These are phyloP conservation scores for Phaeosphaeriaceae sp. DNA, from an alignment of 2,329 filamentous ascomycete species.

Conservation along the genomic window DNA sequence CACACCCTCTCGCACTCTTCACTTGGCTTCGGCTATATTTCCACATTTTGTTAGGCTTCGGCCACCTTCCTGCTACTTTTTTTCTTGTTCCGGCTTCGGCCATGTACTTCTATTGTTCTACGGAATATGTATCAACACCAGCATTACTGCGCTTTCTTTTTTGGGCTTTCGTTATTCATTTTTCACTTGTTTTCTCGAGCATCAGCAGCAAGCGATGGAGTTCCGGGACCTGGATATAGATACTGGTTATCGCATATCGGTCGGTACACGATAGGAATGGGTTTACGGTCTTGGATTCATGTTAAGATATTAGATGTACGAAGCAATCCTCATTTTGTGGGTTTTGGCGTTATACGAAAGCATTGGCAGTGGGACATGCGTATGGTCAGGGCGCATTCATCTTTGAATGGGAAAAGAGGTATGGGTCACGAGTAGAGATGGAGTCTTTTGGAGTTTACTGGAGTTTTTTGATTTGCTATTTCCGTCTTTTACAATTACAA, in stretches of 20 bases:
- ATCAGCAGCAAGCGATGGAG: slow-evolving; percentile 21
- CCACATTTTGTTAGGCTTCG: not conserved
- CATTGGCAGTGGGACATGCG: too few relatives aligned
- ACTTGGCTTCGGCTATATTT: not conserved
- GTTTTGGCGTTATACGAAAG: too few relatives aligned
- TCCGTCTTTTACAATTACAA: too few relatives aligned
- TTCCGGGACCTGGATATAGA: slow-evolving; percentile 4
- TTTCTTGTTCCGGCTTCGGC: slow-evolving; percentile 1
- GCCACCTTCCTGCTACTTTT: not conserved
- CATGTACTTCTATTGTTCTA: not conserved
- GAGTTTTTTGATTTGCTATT: too few relatives aligned
- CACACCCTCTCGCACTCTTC: not conserved
- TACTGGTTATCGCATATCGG: not conserved
- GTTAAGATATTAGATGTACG: too few relatives aligned
- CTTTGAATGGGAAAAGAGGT: not conserved
- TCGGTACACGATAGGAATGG: not conserved
- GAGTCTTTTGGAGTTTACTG: not conserved
- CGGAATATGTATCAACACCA: slow-evolving; percentile 8
- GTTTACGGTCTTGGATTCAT: not conserved
- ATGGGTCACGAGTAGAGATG: slow-evolving; percentile 6
- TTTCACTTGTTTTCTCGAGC: slow-evolving; percentile 6
- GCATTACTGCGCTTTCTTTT: too few relatives aligned
- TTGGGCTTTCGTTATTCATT: too few relatives aligned
- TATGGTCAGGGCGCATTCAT: too few relatives aligned
- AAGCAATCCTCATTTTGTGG: too few relatives aligned